phyloP scores from a whole-genome alignment of 2,329 filamentous ascomycete genomes.

The Fusarium falciforme region DNA sequence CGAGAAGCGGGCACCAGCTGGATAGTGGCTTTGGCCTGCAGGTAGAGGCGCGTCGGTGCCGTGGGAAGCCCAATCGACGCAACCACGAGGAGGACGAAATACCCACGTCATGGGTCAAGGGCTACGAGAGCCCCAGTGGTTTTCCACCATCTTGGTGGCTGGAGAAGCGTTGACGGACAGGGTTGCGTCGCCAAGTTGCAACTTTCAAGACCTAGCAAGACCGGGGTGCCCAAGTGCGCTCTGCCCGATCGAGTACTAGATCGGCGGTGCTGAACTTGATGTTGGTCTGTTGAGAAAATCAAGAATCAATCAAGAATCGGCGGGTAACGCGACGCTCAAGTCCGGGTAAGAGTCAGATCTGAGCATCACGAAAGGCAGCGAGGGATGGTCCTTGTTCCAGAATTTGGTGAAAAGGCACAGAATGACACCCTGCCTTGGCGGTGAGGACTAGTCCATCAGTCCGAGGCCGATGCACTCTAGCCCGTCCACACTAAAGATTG shows the following conservation, averaged over 20 bases:
- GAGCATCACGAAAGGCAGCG: background rate
- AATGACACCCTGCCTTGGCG: conserved; percentile 29
- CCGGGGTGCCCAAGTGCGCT: conserved; percentile 13
- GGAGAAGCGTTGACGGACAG: conserved; percentile 31
- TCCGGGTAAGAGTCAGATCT: background rate
- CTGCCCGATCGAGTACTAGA: conserved; percentile 5
- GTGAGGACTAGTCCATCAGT: conserved; percentile 22
- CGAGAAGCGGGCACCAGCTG: conserved; percentile 8
- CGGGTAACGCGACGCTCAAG: background rate
- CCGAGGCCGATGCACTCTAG: background rate
- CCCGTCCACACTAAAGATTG: conserved; percentile 3
- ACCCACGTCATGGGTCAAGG: conserved; percentile 43
- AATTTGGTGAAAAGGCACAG: conserved; percentile 25
- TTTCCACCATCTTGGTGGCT: background rate
- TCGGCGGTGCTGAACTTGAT: conserved; percentile 19
- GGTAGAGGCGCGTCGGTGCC: conserved; percentile 19
- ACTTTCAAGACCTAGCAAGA: conserved; percentile 10
- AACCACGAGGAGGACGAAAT: conserved; percentile 33
- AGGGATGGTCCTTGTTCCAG: conserved; percentile 19
- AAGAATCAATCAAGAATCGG: conserved; percentile 22
- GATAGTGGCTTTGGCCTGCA: conserved; percentile 41
- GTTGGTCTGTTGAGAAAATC: conserved; percentile 15
- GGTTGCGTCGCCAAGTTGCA: conserved; percentile 19
- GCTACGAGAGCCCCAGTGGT: conserved; percentile 10
- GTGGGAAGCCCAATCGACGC: conserved; percentile 37